A percentile compares a stretch with the other conserved stretches of the same genome.
Conservation (phyloP, 2,329 filamentous ascomycete genomes). For the Xylariales sp. region DNA sequence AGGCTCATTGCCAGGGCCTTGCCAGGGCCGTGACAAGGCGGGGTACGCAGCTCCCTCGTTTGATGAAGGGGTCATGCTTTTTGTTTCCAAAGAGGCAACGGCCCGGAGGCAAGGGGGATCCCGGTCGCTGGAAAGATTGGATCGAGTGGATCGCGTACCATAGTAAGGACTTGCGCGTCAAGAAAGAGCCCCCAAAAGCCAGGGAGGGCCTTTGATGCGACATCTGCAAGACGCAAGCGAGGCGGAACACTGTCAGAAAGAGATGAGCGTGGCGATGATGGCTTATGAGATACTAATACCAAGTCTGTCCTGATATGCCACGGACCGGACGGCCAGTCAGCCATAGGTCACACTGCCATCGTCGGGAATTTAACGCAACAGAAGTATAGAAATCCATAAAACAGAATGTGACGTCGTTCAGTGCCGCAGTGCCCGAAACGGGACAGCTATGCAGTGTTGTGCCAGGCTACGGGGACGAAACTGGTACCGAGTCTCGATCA, state of each 20-base stretch:
- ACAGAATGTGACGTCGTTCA: too few relatives aligned
- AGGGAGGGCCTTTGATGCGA: background rate
- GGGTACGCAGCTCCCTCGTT: conserved; percentile 1
- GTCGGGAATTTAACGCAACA: background rate
- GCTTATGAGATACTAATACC: background rate
- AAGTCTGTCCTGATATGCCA: background rate
- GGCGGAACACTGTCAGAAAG: background rate
- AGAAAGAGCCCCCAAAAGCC: background rate
- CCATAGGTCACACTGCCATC: background rate
- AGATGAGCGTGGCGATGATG: conserved; percentile 6
- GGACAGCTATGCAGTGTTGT: background rate
- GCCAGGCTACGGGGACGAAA: too few relatives aligned
- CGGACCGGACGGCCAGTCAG: background rate
- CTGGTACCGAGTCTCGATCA: too few relatives aligned
- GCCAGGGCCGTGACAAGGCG: too few relatives aligned
- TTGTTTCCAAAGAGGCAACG: conserved; percentile 3
- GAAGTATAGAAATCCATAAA: too few relatives aligned
- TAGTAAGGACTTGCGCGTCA: conserved; percentile 4
- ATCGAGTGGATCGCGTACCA: too few relatives aligned
- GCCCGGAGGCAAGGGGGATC: conserved; percentile 1
- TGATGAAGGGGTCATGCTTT: conserved; percentile 7
- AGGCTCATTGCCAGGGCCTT: too few relatives aligned
- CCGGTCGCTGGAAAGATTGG: background rate
- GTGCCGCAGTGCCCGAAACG: background rate
- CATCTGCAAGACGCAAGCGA: conserved; percentile 5